A percentile compares a stretch with the other conserved stretches of the same genome.
These are phyloP conservation scores for Tylopilus intermedius DNA, from an alignment of 768 basidiomycete genomes.

Conservation along the genomic window DNA sequence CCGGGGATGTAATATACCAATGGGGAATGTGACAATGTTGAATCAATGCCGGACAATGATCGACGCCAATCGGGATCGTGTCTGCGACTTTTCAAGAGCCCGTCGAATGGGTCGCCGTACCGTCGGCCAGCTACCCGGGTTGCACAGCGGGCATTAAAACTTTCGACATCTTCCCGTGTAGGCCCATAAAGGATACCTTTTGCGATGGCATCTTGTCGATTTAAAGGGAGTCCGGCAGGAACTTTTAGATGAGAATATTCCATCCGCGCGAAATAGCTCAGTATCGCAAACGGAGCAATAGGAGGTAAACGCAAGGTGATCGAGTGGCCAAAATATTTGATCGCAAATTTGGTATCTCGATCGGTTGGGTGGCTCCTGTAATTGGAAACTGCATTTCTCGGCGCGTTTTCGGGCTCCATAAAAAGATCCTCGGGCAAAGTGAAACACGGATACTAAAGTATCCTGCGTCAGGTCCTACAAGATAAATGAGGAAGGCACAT, in stretches of 20 bases:
- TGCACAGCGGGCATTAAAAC: conserved; percentile 39
- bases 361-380: conserved; percentile 29
- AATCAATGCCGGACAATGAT: conserved; percentile 10
- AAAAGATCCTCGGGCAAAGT: conserved; percentile 34
- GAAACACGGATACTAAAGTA: conserved; percentile 35
- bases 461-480: conserved; percentile 8
- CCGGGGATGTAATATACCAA: conserved; percentile 37
- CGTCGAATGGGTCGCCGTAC: conserved; percentile 20
- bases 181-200: conserved; percentile 34
- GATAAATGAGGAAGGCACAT: conserved; percentile 18
- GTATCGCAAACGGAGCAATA: conserved; percentile 42
- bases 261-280: conserved; percentile 43
- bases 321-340: conserved; percentile 42
- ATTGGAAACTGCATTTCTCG: conserved; percentile 15
- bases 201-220: conserved; percentile 31
- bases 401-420: conserved; percentile 11
- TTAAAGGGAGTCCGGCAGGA: conserved; percentile 39
- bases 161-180: conserved; percentile 42
- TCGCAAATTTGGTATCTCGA: conserved; percentile 25
- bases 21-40: not conserved
- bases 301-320: conserved; percentile 36
- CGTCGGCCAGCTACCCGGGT: conserved; percentile 33
- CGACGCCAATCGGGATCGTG: conserved; percentile 32
- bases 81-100: conserved; percentile 24
- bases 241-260: conserved; percentile 34